These are phyloP conservation scores for Eucalyptus sp. DNA, from an alignment of 345 rosid genomes.

Conservation along the genomic window DNA sequence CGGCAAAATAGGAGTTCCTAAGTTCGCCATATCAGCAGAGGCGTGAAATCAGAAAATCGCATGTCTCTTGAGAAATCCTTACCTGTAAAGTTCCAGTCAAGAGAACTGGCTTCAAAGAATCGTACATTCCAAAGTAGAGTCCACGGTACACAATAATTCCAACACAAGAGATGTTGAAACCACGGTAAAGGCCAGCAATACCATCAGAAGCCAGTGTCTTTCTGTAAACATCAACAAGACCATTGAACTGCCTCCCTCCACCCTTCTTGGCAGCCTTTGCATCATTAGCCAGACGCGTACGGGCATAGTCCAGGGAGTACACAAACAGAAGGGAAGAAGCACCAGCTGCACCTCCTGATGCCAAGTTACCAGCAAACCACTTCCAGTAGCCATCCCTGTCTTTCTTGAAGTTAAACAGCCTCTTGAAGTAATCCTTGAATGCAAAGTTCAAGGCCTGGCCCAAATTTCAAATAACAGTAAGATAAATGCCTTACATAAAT, in stretches of 20 bases:
- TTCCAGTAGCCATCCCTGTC: conserved; percentile 82
- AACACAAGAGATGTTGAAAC: conserved; percentile 79
- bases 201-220: conserved; percentile 73
- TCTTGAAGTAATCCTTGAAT: conserved; percentile 84
- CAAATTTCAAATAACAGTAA: background rate
- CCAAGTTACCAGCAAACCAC: conserved; percentile 91
- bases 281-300: conserved; percentile 88
- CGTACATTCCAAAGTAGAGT: conserved; percentile 85
- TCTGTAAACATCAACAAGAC: conserved; percentile 70
- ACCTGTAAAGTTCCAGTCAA: conserved; percentile 55
- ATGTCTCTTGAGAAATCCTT: background rate
- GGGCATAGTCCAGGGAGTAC: conserved; percentile 80
- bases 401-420: conserved; percentile 84
- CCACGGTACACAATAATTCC: conserved; percentile 87
- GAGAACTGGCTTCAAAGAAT: conserved; percentile 82
- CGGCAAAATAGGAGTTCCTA: background rate
- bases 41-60: background rate
- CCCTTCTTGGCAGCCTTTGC: conserved; percentile 85
- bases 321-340: conserved; percentile 82
- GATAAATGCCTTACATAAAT: background rate
- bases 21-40: background rate
- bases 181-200: conserved; percentile 80
- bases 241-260: conserved; percentile 84
- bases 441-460: conserved; percentile 86
- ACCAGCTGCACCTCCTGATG: conserved; percentile 91